Base-by-base conservation (phyloP, 2,329 filamentous ascomycete species). In the Colletotrichum musicola region DNA sequence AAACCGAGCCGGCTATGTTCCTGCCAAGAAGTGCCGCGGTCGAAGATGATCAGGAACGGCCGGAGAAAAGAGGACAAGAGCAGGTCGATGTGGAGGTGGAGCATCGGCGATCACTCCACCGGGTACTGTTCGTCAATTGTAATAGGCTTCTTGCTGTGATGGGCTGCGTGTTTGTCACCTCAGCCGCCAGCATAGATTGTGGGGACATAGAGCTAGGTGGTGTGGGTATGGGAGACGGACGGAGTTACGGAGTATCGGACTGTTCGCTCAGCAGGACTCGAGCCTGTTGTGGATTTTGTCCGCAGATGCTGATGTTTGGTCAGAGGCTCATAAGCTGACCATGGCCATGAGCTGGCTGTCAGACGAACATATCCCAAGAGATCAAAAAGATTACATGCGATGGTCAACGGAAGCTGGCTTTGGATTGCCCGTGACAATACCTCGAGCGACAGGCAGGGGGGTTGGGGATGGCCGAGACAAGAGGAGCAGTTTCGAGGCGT, bases 21-120 rank as follows among this genome's bases (percentile, higher is more conserved):
- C 58, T 62, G 58, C 58, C 58, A 62, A 62, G 47, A 62, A 18
- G 49, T 54, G 49, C 58, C 22, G 47, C 25, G 35, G 13, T 38
- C 35, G 58, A 35, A 13, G 4, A 10, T 51, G 6, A 18, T 42
- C 57, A 61, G 47, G 57, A 61, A 61, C 57, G 20, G 6, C n/a
- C 38, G 51, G 51, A 51, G 47, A 51, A 51, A 56, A 44, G 53
- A 56, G 20, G 40, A 16, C 1, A 4, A 30, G 20, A 9, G 16
- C 44, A 46, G 5, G 27, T 18, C 12, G 7, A 30, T 22, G 59
- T 18, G 22, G 7, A 30, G 38, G 59, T 62, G 49, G 49, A 54
- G 38, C 49, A 6, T 7, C 3, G 25, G 22, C 50, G 38, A 54
- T 22, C 22, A 20, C 2, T 13, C 25, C n/a, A 54, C 27, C 14